Evolutionary conservation across 2,329 filamentous ascomycete genomes (phyloP).

Genomic region (Xylariaceae sp.): DNA sequence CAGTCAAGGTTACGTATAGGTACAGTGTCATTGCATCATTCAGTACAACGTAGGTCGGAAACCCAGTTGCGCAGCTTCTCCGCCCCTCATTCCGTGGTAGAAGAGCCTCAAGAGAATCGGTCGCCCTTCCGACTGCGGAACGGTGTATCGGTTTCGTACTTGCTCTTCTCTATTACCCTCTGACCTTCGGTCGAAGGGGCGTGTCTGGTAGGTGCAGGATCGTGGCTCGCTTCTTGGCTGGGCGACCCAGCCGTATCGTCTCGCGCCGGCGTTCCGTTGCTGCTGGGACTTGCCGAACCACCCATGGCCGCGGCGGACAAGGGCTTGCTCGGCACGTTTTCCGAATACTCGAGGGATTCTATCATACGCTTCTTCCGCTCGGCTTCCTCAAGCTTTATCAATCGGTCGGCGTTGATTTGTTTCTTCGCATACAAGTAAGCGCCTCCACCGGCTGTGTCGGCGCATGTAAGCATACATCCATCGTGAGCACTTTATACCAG

Average conservation of each 20-base stretch:
- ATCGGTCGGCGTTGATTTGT: constrained; percentile 85
- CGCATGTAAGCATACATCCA: neutral
- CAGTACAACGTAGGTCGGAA: too few relatives aligned
- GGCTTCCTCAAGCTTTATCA: constrained; percentile 59
- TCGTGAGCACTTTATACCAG: neutral
- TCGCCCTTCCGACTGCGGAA: constrained; percentile 79
- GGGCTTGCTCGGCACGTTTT: constrained; percentile 28
- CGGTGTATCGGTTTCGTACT: constrained; percentile 75
- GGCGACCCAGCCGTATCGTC: constrained; percentile 55
- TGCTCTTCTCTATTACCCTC: constrained; percentile 68
- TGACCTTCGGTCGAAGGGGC: constrained; percentile 64
- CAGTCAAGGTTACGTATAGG: too few relatives aligned
- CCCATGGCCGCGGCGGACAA: constrained; percentile 29
- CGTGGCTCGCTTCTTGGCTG: constrained; percentile 63
- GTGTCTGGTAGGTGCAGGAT: constrained; percentile 82
- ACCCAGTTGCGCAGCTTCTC: too few relatives aligned
- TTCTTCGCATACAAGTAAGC: constrained; percentile 96
- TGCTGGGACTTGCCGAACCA: constrained; percentile 18
- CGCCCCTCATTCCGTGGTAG: too few relatives aligned
- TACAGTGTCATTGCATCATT: too few relatives aligned
- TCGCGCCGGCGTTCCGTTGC: constrained; percentile 37
- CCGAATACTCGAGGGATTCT: constrained; percentile 44
- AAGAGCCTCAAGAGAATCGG: constrained; percentile 68
- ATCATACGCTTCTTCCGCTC: constrained; percentile 55
- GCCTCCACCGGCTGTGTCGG: constrained; percentile 64